A percentile compares a stretch with the other conserved stretches of the same genome.
phyloP scores from a whole-genome alignment of 768 basidiomycete species.

The Gloeopeniophorella convolvens region DNA sequence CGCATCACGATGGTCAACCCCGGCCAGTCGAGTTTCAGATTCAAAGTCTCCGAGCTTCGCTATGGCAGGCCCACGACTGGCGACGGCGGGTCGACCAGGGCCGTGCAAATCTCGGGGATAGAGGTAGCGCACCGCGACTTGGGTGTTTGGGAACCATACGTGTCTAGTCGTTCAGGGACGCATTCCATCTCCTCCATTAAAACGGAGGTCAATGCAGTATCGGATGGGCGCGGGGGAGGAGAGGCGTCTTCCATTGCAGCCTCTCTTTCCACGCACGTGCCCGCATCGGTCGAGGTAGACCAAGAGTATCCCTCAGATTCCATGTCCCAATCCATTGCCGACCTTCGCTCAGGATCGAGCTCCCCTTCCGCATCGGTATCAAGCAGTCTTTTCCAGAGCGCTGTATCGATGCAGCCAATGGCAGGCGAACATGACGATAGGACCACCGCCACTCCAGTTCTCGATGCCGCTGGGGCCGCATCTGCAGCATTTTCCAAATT shows the following conservation, averaged over 20 bases:
- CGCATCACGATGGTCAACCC: conserved; percentile 65
- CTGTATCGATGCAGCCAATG: conserved; percentile 27
- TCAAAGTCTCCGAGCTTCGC: conserved; percentile 48
- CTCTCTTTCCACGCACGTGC: conserved; percentile 27
- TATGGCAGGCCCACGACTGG: conserved; percentile 44
- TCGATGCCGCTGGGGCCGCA: too few relatives aligned
- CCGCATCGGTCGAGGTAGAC: conserved; percentile 23
- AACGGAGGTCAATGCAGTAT: not conserved
- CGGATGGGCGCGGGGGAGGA: not conserved
- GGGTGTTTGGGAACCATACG: conserved; percentile 20
- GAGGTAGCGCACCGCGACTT: conserved; percentile 47
- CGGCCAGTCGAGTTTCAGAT: conserved; percentile 51
- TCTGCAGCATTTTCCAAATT: too few relatives aligned
- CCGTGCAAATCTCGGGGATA: conserved; percentile 51
- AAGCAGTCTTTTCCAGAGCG: conserved; percentile 77
- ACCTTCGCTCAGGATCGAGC: conserved; percentile 29
- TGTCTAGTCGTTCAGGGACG: conserved; percentile 10
- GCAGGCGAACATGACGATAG: too few relatives aligned
- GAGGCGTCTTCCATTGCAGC: conserved; percentile 46
- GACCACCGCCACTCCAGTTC: too few relatives aligned
- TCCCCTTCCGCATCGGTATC: conserved; percentile 38
- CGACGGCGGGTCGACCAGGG: conserved; percentile 33
- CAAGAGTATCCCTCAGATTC: conserved; percentile 59
- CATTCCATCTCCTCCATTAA: conserved; percentile 16
- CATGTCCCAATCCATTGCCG: conserved; percentile 72